Evolutionary conservation across 176 grass and related monocot genomes (phyloP), one percentile per base, ranked within the genome.

Genomic region (Cenchrus americanus): DNA sequence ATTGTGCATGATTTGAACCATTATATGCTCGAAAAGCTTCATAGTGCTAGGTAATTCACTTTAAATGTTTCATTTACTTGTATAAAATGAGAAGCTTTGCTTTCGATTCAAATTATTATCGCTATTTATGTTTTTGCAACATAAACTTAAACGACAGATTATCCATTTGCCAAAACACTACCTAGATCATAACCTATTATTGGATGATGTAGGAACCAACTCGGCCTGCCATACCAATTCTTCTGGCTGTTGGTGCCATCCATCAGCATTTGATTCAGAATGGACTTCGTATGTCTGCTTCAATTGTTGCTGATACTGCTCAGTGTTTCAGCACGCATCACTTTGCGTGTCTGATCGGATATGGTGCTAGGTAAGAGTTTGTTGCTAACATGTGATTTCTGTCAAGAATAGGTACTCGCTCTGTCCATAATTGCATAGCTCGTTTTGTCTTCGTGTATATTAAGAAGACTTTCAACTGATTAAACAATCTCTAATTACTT

Each of bases 211-310:
- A 99, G 97, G 89, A 94, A 92, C 93, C 97, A 71, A 99, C 93
- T 81, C 89, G 81, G 49, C 97, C 97, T 80, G 93, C 97, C 55
- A 96, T 99, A 22, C 97, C 97, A 62, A 94, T 96, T 89, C 93
- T 99, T 82, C 69, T 99, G 87, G 97, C 97, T 87, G 93, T 99
- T 81, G 97, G 97, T 82, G 89, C 91, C 83, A 92, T 99, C 67
- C 97, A 99, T 75, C 97, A 99, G 81, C 93, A 99, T 94, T 90
- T 99, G 84, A 99, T 99, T 91, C 93, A 99, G 78, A 99, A 99
- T 87, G 97, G 97, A 51, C 87, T 99, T 55, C 87, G 93, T 22
- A 96, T 99, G 97, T 94, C 91, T 72, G 91, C 97, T 87, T 99
- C 93, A 24, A 96, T 96, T 89, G 91, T 96, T 87, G 93, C 89